phyloP scores from a whole-genome alignment of 352 stramenopile species.

The Phytophthora citricola region DNA sequence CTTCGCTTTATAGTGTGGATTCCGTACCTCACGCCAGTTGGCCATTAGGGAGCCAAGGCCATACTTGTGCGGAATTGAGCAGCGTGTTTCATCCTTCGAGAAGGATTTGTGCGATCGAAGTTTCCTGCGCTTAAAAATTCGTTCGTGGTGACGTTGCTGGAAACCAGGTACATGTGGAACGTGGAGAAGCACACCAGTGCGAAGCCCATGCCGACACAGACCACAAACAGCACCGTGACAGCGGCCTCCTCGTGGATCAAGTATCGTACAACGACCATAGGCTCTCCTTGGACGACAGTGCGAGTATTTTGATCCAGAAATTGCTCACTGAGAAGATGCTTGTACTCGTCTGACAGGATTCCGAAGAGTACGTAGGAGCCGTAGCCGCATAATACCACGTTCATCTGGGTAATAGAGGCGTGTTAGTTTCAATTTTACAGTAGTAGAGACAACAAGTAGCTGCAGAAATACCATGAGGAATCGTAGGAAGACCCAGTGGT shows the following conservation, averaged over 20 bases:
- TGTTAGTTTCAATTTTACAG: conserved; percentile 4
- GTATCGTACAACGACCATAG: conserved; percentile 54
- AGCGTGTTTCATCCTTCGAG: not conserved
- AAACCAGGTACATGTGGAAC: conserved; percentile 67
- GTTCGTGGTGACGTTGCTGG: conserved; percentile 70
- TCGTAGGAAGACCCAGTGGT: conserved; percentile 60
- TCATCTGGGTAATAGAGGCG: conserved; percentile 36
- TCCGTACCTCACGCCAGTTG: conserved; percentile 45
- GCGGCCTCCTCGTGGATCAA: conserved; percentile 53
- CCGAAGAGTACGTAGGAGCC: conserved; percentile 57
- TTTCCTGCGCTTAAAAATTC: conserved; percentile 74
- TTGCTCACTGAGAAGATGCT: conserved; percentile 39
- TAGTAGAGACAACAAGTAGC: too few species aligned
- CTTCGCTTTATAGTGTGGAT: conserved; percentile 35
- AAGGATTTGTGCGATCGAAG: not conserved
- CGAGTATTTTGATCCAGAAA: conserved; percentile 54
- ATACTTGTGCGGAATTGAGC: conserved; percentile 21
- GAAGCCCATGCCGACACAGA: conserved; percentile 61
- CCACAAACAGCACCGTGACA: conserved; percentile 48
- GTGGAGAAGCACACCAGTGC: conserved; percentile 51
- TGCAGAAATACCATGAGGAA: conserved; percentile 51
- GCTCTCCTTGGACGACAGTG: conserved; percentile 44
- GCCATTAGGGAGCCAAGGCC: conserved; percentile 17
- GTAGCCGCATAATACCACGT: conserved; percentile 58
- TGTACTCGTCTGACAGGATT: conserved; percentile 56